A percentile compares a stretch with the other conserved stretches of the same genome.
Conservation (phyloP, 179 eudicot genomes). For the Beta lomatogona region DNA sequence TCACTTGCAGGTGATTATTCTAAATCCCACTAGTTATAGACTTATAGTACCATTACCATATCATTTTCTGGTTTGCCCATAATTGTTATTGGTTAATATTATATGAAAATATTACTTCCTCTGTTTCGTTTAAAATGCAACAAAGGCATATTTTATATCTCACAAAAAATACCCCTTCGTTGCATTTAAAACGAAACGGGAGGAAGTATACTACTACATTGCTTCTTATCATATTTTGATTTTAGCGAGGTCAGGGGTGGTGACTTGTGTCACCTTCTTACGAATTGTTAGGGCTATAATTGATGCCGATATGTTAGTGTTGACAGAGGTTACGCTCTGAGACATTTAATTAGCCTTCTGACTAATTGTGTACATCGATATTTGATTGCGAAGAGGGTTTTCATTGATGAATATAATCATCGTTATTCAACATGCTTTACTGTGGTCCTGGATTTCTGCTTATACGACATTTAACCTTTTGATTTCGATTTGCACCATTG, state of each 20-base stretch:
- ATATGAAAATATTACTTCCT: neutral
- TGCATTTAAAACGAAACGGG: too few relatives aligned
- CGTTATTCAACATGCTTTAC: neutral
- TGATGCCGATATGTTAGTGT: neutral
- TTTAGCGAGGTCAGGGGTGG: neutral
- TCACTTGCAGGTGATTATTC: conserved; percentile 62
- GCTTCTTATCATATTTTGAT: neutral
- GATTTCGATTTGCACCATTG: neutral
- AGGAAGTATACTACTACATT: neutral
- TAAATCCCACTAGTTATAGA: conserved; percentile 5
- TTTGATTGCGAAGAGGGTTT: neutral
- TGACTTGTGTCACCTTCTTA: neutral
- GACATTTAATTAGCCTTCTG: neutral
- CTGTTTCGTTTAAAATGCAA: too few relatives aligned
- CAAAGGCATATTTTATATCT: too few relatives aligned
- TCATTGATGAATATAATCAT: neutral
- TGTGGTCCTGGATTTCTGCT: neutral
- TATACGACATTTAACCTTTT: neutral
- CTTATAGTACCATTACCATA: conserved; percentile 10
- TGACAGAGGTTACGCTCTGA: neutral
- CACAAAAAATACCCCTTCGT: too few relatives aligned
- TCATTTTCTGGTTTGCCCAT: neutral
- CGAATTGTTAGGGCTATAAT: neutral
- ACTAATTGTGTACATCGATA: neutral
- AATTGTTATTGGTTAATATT: neutral